These are phyloP conservation scores for Russula griseocarnosa DNA, from an alignment of 768 basidiomycete species.

Conservation along the genomic window DNA sequence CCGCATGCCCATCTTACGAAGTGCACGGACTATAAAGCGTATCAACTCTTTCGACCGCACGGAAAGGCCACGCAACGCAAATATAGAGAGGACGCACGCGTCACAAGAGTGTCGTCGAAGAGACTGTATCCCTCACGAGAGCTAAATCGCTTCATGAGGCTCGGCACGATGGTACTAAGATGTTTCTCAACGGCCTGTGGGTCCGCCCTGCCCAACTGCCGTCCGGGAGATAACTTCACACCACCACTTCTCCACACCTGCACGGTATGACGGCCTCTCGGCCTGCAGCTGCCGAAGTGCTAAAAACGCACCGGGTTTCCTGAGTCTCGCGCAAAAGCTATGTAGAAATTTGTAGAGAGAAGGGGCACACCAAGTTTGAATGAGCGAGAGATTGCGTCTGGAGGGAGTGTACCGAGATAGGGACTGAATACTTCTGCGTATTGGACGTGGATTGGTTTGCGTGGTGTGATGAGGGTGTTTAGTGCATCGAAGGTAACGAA, in stretches of 20 bases:
- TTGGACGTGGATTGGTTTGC: constrained; percentile 61
- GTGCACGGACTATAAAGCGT: constrained; percentile 39
- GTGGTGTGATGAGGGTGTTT: constrained; percentile 69
- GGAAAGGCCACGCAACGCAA: neutral
- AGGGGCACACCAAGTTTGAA: constrained; percentile 53
- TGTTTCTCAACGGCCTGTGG: constrained; percentile 49
- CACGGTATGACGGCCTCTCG: constrained; percentile 55
- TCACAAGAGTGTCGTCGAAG: constrained; percentile 48
- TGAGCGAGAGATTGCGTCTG: constrained; percentile 48
- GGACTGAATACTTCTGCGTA: constrained; percentile 64
- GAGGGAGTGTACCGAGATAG: constrained; percentile 57
- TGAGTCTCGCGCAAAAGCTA: neutral
- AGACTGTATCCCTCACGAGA: constrained; percentile 64
- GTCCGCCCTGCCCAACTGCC: constrained; percentile 74
- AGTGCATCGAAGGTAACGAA: constrained; percentile 78
- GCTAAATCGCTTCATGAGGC: constrained; percentile 64
- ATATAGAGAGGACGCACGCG: constrained; percentile 40
- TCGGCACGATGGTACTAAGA: constrained; percentile 53
- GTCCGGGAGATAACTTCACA: constrained; percentile 69
- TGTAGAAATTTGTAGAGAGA: neutral
- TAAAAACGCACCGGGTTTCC: constrained; percentile 21
- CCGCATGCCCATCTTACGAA: constrained; percentile 45
- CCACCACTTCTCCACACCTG: constrained; percentile 66
- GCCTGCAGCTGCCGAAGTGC: constrained; percentile 51
- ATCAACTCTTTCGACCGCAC: neutral